These are phyloP conservation scores for Rubroboletus satanas DNA, from an alignment of 768 basidiomycete species.

Conservation along the genomic window DNA sequence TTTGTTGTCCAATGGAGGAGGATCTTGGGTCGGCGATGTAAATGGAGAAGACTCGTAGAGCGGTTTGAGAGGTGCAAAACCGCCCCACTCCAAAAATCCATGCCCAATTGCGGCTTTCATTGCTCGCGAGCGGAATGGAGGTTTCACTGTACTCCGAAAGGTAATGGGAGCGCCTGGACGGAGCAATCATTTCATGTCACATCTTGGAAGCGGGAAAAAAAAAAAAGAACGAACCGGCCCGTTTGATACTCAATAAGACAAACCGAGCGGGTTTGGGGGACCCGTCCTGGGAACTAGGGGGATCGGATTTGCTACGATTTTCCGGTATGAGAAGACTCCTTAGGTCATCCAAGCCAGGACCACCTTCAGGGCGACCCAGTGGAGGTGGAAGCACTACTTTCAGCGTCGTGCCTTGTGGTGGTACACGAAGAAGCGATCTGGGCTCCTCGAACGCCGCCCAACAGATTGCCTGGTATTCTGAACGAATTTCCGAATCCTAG, in stretches of 20 bases:
- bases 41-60: conserved; percentile 31
- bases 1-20: conserved; percentile 14
- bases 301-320: background rate
- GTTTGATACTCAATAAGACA: conserved; percentile 18
- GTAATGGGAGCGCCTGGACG: conserved; percentile 15
- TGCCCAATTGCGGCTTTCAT: conserved; percentile 30
- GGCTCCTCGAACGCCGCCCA: conserved; percentile 46
- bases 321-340: conserved; percentile 24
- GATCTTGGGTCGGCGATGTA: conserved; percentile 13
- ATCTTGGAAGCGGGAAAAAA: background rate
- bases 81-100: conserved; percentile 32
- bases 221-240: conserved; percentile 21
- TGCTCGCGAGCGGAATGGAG: conserved; percentile 27
- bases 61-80: conserved; percentile 29
- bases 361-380: conserved; percentile 26
- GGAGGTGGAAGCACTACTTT: conserved; percentile 29
- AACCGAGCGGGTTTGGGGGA: conserved; percentile 5
- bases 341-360: conserved; percentile 33
- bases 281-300: conserved; percentile 4
- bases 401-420: conserved; percentile 28
- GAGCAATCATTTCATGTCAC: background rate
- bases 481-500: conserved; percentile 47
- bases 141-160: conserved; percentile 22
- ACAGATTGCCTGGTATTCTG: conserved; percentile 41
- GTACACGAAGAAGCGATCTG: conserved; percentile 37